Base-by-base conservation (phyloP, 1,284 basidiomycete genomes). In the Gomphus sp. region DNA sequence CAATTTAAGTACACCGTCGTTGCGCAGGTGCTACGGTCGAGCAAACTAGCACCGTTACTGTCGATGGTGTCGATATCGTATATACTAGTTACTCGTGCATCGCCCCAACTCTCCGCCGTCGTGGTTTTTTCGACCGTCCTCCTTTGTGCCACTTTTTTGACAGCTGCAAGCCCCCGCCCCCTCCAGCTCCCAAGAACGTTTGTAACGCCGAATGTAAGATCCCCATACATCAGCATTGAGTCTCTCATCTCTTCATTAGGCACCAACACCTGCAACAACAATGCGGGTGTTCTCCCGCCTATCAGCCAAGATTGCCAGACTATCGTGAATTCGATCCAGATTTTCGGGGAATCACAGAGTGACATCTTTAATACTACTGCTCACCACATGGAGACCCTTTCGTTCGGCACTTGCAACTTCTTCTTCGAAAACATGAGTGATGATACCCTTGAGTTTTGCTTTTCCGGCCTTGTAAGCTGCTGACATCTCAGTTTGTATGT, bases 371-470 rank as follows among this genome's bases (percentile, higher is more conserved):
- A 18, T 0, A 50, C 53, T 25, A 18, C 50, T 28, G 2, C 50
- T 22, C 31, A 49, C 28, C 57, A 58, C 36, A 10, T 58, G 7
- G 36, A 58, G n/a, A 58, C 57, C 33, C 57, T 58, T 31, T 36
- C 50, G 2, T 58, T 58, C n/a, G 28, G 37, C n/a, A 58, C 57
- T 22, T 58, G 57, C 50, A 28, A 25, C 12, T 11, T 44, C n/a
- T 52, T 52, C 57, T 58, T 58, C 39, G 39, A 58, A 25, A 58
- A 58, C 50, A 9, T 53, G 14, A 22, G 57, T 45, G 11, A 33
- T 25, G 14, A 14, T 4, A 22, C 49, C 1, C 43, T 58, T 25
- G 39, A 52, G n/a, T 52, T 43, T n/a, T 58, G 57, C 50, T 58
- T 50, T 36, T 44, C 34, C 43, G 22, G 25, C 41, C 28, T 58